Base-by-base conservation (phyloP, 352 stramenopile genomes). In the Pythium volutum region DNA sequence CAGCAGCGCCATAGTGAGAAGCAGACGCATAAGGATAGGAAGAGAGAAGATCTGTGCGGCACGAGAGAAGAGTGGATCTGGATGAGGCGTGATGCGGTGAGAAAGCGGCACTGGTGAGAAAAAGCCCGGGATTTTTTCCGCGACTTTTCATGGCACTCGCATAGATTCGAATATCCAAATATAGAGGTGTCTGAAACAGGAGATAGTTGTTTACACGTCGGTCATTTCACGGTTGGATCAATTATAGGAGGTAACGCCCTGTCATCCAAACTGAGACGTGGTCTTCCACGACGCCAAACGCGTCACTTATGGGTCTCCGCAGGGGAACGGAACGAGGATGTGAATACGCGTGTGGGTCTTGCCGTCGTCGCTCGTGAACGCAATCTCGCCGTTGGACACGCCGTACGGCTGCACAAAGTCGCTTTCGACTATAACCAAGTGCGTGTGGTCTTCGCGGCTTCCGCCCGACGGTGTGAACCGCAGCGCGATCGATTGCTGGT, bases 351-450 rank as follows among this genome's bases (percentile, higher is more conserved):
- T 58, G 16, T 10, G 23, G 1, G 45, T 65, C 42, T 48, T 52
- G 34, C 57, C 56, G 11, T 70, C 62, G 3, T 50, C 34, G 3
- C 34, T 57, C 6, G 47, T 62, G 41, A 66, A 69, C n/a, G 38
- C 29, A 23, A 67, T 62, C 27, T 50, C 38, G 3, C 61, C 60
- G 11, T 63, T 34, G 45, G 79, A 76, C 5, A 45, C 41, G 4
- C 74, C 71, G 38, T 71, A 82, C 12, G 71, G 74, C 55, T 82
- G 74, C 14, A 82, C 55, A 47, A 82, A 82, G 42, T 78, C 69
- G 23, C 64, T 79, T 27, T 69, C 64, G 4, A 77, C 34, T 18
- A 77, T 22, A 0, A 76, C 22, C 22, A 79, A 38, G 12, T 65
- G 65, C 27, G 67, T 69, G 42, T 76, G 63, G 27, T 79, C 74